Evolutionary conservation across 352 stramenopile species (phyloP), one percentile per base, ranked within the genome.

Genomic region (Phytophthora melonis): DNA sequence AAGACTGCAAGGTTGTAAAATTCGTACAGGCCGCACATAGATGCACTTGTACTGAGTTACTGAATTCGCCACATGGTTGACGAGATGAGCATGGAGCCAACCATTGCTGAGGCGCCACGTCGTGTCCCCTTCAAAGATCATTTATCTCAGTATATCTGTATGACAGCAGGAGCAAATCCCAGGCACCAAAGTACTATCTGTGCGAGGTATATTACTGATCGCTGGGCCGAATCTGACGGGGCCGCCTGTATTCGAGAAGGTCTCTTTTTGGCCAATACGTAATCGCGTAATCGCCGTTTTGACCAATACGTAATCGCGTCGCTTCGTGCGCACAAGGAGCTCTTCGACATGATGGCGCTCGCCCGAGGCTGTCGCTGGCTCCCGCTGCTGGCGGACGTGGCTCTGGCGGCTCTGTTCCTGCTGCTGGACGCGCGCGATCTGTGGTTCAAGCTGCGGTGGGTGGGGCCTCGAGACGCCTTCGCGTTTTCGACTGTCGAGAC

Each of bases 361-460:
- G 21, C 54, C 25, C 49, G 32, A 60, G 47, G 23, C 45, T 32
- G 64, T 5, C 63, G 32, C 13, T 68, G 69, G 59, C 55, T 70
- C 41, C 66, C 62, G 18, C 57, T 83, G 36, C 39, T 79, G 62
- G 58, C 77, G 10, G 72, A 90, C 14, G 55, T 79, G 6, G 41
- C 73, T 10, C 49, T 89, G 47, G 55, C 80, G 1, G n/a, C 57
- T 50, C 21, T 83, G 39, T 65, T 74, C 11, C 58, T 88, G 18
- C 53, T 81, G 41, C 72, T 92, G 59, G 83, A 90, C 47, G 61
- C 68, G 56, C 81, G 85, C 6, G 85, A 92, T 45, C 61, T 92
- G 41, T 86, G 76, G 74, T 91, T 88, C 70, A 92, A 92, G 70
- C 52, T 76, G 58, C 68, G 55, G 2, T 92, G 83, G 85, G 49